Evolutionary conservation across 1,284 basidiomycete species (phyloP), one percentile per base, ranked within the genome.

Genomic region (Rhodofomes roseus): DNA sequence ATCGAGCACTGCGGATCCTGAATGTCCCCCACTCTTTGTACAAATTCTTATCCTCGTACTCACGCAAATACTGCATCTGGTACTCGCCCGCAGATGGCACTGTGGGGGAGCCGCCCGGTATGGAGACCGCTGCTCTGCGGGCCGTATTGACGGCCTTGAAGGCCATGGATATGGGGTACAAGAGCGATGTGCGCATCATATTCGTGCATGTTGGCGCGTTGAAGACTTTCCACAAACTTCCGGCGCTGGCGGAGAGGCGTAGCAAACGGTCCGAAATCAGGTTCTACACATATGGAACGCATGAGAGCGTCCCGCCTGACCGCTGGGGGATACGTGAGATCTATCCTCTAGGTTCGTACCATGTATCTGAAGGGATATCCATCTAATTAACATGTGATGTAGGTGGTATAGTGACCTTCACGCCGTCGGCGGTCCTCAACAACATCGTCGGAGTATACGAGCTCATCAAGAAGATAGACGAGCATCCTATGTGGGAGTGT

Each of bases 331-430:
- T 89, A 11, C 76, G 77, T 31, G 84, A 86, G 64, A 80, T 91
- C 16, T 90, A 81, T 68, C 84, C 86, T 29, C 68, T 82, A 62
- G 89, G 89, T 89, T 65, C 25, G 70, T 63, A 8, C 57, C 11
- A n/a, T 73, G 66, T 54, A 12, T 16, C 11, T 29, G 25, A 55
- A 16, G 39, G 36, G 2, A 14, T 4, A 39, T 18, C 16, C 37
- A 39, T 16, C 54, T 22, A n/a, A 55, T n/a, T n/a, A n/a, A n/a
- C n/a, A 39, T 2, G 7, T 56, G 40, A 14, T 7, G 16, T 59
- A 91, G 89, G 89, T 54, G 89, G 89, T 4, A 69, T 90, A 62
- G 76, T 84, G 1, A 89, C 87, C 0, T 86, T 91, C 60, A 86
- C 84, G 12, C 77, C 87, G 1, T 72, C 73, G 55, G 84, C 81